A percentile compares a stretch with the other conserved stretches of the same genome.
Evolutionary conservation across 2,329 filamentous ascomycete species (phyloP).

Genomic region (Fulvia fulva): DNA sequence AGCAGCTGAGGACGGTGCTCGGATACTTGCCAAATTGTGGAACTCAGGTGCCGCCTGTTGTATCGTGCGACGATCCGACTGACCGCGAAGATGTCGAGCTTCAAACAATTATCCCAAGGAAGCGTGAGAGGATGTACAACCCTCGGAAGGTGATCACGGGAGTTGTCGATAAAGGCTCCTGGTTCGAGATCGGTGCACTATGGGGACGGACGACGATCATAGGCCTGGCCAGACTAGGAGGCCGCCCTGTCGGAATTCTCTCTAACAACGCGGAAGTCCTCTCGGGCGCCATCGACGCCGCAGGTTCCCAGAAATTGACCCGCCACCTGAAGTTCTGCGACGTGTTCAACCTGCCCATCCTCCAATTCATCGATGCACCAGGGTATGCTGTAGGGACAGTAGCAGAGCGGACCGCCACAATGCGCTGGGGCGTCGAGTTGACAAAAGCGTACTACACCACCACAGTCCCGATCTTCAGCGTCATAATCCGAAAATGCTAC

Average conservation of each 20-base stretch:
- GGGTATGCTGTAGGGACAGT: slow-evolving; percentile 62
- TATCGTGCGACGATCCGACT: slow-evolving; percentile 45
- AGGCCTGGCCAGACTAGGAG: slow-evolving; percentile 56
- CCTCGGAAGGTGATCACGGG: slow-evolving; percentile 54
- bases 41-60: slow-evolving; percentile 49
- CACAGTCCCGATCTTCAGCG: slow-evolving; percentile 59
- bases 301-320: slow-evolving; percentile 58
- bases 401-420: slow-evolving; percentile 60
- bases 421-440: slow-evolving; percentile 61
- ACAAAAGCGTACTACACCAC: slow-evolving; percentile 60
- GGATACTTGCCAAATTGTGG: slow-evolving; percentile 57
- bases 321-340: slow-evolving; percentile 61
- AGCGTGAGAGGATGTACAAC: slow-evolving; percentile 58
- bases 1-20: slow-evolving; percentile 56
- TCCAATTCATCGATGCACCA: slow-evolving; percentile 62
- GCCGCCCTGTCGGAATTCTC: slow-evolving; percentile 56
- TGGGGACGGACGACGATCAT: slow-evolving; percentile 62
- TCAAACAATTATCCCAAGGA: slow-evolving; percentile 55
- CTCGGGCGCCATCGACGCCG: slow-evolving; percentile 58
- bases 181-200: slow-evolving; percentile 61
- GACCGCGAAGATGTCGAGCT: slow-evolving; percentile 49
- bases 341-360: slow-evolving; percentile 60
- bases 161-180: slow-evolving; percentile 54
- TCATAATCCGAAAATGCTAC: slow-evolving; percentile 59
- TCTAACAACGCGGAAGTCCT: slow-evolving; percentile 60